These are phyloP conservation scores for Thermothelomyces thermophilus DNA, from an alignment of 2,329 filamentous ascomycete species.

Conservation along the genomic window DNA sequence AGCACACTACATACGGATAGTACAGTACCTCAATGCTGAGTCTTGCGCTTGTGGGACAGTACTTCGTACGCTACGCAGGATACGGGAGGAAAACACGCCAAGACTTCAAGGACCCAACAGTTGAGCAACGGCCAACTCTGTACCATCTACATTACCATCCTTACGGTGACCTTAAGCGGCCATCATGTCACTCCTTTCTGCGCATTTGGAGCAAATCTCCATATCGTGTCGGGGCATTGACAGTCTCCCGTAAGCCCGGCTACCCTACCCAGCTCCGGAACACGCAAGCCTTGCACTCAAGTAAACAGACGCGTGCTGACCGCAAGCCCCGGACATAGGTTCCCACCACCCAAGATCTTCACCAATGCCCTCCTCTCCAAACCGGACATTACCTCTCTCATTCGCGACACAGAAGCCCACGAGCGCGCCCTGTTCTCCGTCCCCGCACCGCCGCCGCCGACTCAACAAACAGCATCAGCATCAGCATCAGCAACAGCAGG, in stretches of 20 bases:
- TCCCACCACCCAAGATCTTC: slow-evolving; percentile 88
- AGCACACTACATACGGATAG: too few species aligned
- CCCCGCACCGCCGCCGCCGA: slow-evolving; percentile 57
- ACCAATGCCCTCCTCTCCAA: slow-evolving; percentile 84
- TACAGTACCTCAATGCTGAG: too few species aligned
- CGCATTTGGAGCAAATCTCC: slow-evolving; percentile 69
- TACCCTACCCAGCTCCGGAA: neutral
- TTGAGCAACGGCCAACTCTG: neutral
- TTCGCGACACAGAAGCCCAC: slow-evolving; percentile 90
- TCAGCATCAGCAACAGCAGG: slow-evolving; percentile 24
- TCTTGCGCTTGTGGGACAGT: too few species aligned
- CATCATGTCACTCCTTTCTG: slow-evolving; percentile 61
- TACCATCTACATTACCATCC: neutral
- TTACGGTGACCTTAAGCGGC: neutral
- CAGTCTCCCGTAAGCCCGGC: slow-evolving; percentile 58
- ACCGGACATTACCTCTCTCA: slow-evolving; percentile 88
- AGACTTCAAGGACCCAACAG: too few species aligned
- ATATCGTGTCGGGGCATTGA: slow-evolving; percentile 71
- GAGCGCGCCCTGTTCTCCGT: slow-evolving; percentile 94
- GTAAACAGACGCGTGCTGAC: slow-evolving; percentile 7
- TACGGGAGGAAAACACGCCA: too few species aligned
- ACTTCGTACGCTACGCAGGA: too few species aligned
- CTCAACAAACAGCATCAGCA: slow-evolving; percentile 24
- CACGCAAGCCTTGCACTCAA: neutral
- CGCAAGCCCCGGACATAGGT: slow-evolving; percentile 46